These are phyloP conservation scores for Diaporthe ampelina DNA, from an alignment of 2,329 filamentous ascomycete genomes.

Conservation along the genomic window DNA sequence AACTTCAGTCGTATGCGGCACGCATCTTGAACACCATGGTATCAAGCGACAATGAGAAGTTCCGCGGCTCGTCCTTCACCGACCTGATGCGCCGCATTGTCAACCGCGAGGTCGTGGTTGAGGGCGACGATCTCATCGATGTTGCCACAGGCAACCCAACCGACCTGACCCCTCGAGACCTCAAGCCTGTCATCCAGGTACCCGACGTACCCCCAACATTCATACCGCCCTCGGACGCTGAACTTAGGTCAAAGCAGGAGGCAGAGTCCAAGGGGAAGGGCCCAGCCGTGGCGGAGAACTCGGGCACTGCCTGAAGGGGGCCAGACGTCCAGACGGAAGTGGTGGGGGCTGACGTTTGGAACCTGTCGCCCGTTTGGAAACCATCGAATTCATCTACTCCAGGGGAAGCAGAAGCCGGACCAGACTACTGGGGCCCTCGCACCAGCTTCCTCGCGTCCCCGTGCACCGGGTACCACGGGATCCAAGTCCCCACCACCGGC, in stretches of 20 bases:
- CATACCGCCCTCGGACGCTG: conserved; percentile 29
- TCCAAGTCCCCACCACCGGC: neutral
- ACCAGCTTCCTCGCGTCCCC: conserved; percentile 19
- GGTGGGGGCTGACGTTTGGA: conserved; percentile 39
- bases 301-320: conserved; percentile 17
- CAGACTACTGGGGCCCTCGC: neutral
- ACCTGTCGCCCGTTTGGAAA: conserved; percentile 35
- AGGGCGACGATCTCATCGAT: conserved; percentile 76
- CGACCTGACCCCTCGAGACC: conserved; percentile 11
- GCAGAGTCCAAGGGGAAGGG: conserved; percentile 14
- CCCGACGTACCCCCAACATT: conserved; percentile 23
- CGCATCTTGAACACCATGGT: conserved; percentile 78
- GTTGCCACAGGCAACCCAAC: conserved; percentile 35
- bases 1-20: conserved; percentile 79
- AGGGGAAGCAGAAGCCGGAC: neutral
- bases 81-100: conserved; percentile 82
- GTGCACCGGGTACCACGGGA: conserved; percentile 15
- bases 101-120: conserved; percentile 78
- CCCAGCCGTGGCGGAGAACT: conserved; percentile 1
- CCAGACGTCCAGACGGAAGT: conserved; percentile 32
- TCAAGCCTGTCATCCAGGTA: conserved; percentile 24
- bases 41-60: conserved; percentile 79
- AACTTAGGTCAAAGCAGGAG: neutral
- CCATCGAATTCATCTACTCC: neutral
- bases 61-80: conserved; percentile 83